Evolutionary conservation across 306 rosid genomes (phyloP), one percentile per base, ranked within the genome.

Genomic region (Lathyrus tuberosus): DNA sequence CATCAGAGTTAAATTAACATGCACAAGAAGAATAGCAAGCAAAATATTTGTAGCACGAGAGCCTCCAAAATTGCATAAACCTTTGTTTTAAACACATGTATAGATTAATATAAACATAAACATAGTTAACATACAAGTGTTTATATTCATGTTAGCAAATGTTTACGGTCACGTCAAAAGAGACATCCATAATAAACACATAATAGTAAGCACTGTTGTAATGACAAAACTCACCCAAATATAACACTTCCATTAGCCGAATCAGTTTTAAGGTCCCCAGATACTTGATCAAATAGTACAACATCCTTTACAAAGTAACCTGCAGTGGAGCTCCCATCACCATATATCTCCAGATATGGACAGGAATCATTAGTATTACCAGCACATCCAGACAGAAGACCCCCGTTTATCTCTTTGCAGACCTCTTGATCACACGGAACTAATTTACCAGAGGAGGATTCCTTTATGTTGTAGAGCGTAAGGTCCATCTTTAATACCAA

Each of bases 271-370:
- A 87, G 91, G 82, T 94, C 99, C 76, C 99, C 97, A 10, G 99
- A 87, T 11, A 94, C 96, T 49, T 81, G 88, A 53, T 87, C 91
- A 84, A 88, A 94, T 41, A 73, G 85, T 26, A 94, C 85, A 52
- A 75, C 10, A 81, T 94, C 99, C 71, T 80, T 91, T 22, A 94
- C 88, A 65, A 91, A 88, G 73, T 84, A 83, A 60, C 99, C 99
- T 67, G 99, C 97, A 72, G 96, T 91, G 66, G 97, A 90, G 86
- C 89, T 94, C 12, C 99, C 99, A 65, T 94, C 99, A 37, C 92
- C 97, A 69, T 90, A 94, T 79, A 88, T 86, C 90, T 88, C 97
- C 47, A 88, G 83, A 86, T 94, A 94, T 11, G 97, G 96, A 73
- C 99, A 94, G 46, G 97, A 43, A 64, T 65, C 71, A 72, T 91